A percentile compares a stretch with the other conserved stretches of the same genome.
Conservation (phyloP, 2,329 filamentous ascomycete genomes). For the Venturia nashicola region DNA sequence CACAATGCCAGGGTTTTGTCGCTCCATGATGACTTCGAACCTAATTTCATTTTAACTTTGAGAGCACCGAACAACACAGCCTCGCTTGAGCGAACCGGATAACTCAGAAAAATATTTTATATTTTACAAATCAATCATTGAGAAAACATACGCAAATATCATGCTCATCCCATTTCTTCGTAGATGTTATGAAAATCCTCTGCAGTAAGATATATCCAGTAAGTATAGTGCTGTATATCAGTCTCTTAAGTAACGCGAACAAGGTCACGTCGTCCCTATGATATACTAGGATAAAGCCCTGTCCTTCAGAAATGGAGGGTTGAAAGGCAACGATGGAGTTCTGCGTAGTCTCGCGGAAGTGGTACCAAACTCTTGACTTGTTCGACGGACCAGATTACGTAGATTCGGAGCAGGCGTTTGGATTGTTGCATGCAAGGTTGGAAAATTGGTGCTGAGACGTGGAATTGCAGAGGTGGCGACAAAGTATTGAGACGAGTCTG, state of each 20-base stretch:
- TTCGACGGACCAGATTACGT: neutral
- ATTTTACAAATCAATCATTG: too few relatives aligned
- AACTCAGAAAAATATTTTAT: neutral
- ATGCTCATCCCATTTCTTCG: neutral
- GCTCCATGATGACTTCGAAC: neutral
- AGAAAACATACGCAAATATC: neutral
- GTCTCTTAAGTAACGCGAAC: neutral
- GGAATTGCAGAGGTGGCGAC: neutral
- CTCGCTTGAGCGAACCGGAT: neutral
- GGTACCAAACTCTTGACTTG: neutral
- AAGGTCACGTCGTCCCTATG: neutral
- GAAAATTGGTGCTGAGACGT: neutral
- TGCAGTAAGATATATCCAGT: neutral
- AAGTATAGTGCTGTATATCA: neutral
- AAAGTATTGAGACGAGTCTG: neutral
- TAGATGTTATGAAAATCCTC: neutral
- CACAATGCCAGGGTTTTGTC: neutral
- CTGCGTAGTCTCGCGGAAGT: neutral
- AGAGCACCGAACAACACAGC: neutral
- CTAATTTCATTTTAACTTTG: neutral
- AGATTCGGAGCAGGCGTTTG: neutral
- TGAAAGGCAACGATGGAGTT: neutral
- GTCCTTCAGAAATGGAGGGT: conserved; percentile 2
- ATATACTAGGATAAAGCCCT: neutral
- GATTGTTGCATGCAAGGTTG: neutral